These are phyloP conservation scores for Malassezia globosa DNA, from an alignment of 1,284 basidiomycete species.

Conservation along the genomic window DNA sequence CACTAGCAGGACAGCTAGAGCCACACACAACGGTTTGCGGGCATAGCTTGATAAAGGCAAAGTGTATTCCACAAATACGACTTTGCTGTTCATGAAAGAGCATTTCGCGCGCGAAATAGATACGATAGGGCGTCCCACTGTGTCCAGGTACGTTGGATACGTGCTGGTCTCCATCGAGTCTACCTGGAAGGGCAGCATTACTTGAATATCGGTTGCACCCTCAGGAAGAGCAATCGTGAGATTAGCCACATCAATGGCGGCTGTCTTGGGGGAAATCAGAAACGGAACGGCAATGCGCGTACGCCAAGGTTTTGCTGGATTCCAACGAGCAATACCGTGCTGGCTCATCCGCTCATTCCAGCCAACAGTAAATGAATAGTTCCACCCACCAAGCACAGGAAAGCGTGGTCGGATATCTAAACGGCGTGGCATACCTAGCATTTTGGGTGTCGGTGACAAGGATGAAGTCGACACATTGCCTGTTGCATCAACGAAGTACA, in stretches of 20 bases:
- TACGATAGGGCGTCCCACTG: conserved; percentile 71
- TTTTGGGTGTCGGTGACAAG: conserved; percentile 56
- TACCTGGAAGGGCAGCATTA: conserved; percentile 66
- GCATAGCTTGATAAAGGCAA: conserved; percentile 19
- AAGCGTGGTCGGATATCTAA: conserved; percentile 74
- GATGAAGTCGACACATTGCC: conserved; percentile 94
- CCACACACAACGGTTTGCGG: conserved; percentile 25
- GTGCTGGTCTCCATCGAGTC: conserved; percentile 56
- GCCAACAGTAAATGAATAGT: conserved; percentile 85
- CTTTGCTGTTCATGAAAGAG: conserved; percentile 9
- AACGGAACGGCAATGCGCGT: conserved; percentile 72
- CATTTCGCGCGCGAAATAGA: conserved; percentile 57
- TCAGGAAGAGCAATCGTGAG: conserved; percentile 78
- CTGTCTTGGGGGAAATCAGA: conserved; percentile 66
- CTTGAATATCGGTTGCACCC: conserved; percentile 66
- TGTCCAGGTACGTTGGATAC: conserved; percentile 81
- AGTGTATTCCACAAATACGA: conserved; percentile 32
- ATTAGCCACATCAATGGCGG: conserved; percentile 70
- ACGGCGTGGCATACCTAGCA: conserved; percentile 49
- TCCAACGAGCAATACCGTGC: conserved; percentile 20
- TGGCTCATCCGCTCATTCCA: conserved; percentile 60
- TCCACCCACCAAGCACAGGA: conserved; percentile 92
- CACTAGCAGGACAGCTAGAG: conserved; percentile 12
- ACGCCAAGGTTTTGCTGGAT: conserved; percentile 49
- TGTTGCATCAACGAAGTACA: conserved; percentile 50